These are phyloP conservation scores for Dactylellina drechsleri DNA, from an alignment of 2,329 filamentous ascomycete genomes.

Conservation along the genomic window DNA sequence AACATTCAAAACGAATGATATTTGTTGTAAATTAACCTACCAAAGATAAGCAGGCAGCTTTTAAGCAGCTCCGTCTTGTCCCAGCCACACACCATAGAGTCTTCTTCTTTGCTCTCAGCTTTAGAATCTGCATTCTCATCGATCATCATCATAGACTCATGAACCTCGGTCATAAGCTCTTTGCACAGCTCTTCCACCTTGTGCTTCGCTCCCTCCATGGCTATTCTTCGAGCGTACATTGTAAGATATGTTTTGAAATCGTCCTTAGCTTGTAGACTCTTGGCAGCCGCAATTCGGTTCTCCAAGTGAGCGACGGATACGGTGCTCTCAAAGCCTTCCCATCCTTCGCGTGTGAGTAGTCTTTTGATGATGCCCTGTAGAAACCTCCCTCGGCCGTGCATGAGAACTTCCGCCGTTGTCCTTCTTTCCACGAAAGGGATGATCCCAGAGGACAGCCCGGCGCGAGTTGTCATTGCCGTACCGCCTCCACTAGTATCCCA, in stretches of 20 bases:
- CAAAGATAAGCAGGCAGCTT: slow-evolving; percentile 90
- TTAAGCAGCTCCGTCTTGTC: slow-evolving; percentile 85
- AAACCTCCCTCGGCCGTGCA: slow-evolving; percentile 90
- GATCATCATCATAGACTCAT: slow-evolving; percentile 69
- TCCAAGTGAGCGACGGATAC: slow-evolving; percentile 95
- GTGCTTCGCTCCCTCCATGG: slow-evolving; percentile 82
- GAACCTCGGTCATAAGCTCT: slow-evolving; percentile 78
- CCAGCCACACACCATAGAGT: slow-evolving; percentile 86
- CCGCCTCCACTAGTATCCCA: slow-evolving; percentile 95
- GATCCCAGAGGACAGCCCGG: slow-evolving; percentile 82
- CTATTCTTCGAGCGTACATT: slow-evolving; percentile 97
- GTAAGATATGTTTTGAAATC: slow-evolving; percentile 95
- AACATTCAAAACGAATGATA: slow-evolving; percentile 25
- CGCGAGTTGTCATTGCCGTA: slow-evolving; percentile 67
- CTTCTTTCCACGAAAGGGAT: slow-evolving; percentile 93
- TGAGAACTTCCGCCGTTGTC: slow-evolving; percentile 89
- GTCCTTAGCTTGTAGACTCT: slow-evolving; percentile 84
- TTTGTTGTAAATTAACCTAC: slow-evolving; percentile 67
- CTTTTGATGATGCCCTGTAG: slow-evolving; percentile 91
- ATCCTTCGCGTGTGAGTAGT: slow-evolving; percentile 86
- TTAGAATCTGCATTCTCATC: slow-evolving; percentile 59
- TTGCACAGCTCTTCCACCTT: slow-evolving; percentile 95
- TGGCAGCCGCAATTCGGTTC: slow-evolving; percentile 88
- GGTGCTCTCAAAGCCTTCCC: slow-evolving; percentile 87
- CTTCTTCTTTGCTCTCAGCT: slow-evolving; percentile 64